phyloP scores from a whole-genome alignment of 1,139 yeast genomes.

The Candida smagusa region DNA sequence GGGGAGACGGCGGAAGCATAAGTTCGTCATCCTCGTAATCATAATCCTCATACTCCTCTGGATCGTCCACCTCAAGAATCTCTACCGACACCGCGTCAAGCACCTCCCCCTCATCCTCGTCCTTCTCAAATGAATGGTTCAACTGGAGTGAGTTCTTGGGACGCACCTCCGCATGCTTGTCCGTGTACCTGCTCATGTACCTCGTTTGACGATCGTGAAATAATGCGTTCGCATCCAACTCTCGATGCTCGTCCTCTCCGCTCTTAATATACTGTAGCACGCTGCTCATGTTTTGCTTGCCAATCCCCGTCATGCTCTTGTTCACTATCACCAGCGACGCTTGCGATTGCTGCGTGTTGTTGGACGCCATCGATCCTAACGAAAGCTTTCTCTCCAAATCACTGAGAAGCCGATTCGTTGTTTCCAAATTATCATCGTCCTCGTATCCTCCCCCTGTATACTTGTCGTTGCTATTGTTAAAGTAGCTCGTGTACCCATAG shows the following conservation, averaged over 20 bases:
- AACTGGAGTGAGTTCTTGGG: background rate
- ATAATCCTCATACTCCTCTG: constrained; percentile 19
- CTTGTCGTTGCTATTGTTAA: constrained; percentile 4
- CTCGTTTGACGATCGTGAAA: constrained; percentile 34
- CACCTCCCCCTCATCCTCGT: background rate
- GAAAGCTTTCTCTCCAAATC: constrained; percentile 35
- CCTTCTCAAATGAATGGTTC: background rate
- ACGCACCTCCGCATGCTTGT: no score
- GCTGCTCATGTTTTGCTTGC: constrained; percentile 28
- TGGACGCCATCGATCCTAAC: constrained; percentile 23
- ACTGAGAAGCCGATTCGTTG: constrained; percentile 24
- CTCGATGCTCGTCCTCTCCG: constrained; percentile 17
- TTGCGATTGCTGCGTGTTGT: constrained; percentile 23
- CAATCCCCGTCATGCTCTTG: constrained; percentile 25
- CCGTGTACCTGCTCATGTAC: constrained; percentile 22
- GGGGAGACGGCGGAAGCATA: constrained; percentile 55
- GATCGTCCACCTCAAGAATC: constrained; percentile 7
- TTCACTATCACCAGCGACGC: constrained; percentile 32
- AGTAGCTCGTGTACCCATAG: constrained; percentile 6
- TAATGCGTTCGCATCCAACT: constrained; percentile 34
- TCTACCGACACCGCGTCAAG: background rate
- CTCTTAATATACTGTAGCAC: constrained; percentile 30
- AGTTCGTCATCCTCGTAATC: constrained; percentile 10
- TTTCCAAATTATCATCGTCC: constrained; percentile 13
- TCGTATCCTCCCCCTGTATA: constrained; percentile 1